Conservation (phyloP, 2,329 filamentous ascomycete species). For the Tolypocladium cylindrosporum region DNA sequence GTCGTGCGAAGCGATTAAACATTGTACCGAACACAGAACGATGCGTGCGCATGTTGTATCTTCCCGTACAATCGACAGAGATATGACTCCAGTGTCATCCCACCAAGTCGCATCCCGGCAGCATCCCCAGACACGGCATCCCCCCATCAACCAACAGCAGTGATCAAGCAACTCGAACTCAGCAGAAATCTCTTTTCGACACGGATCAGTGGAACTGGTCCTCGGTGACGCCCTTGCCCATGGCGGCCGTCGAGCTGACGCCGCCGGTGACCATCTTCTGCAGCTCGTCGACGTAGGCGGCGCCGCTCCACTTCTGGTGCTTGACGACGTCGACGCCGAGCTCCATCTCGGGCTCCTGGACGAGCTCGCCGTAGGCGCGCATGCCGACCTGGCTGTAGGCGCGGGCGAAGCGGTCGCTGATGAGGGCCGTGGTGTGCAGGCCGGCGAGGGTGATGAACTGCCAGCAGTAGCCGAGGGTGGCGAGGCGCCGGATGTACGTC, state of each 20-base stretch:
- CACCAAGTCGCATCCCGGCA: background rate
- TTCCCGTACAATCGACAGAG: background rate
- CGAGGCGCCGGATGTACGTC: slow-evolving; percentile 91
- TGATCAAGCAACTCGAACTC: background rate
- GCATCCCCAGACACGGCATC: background rate
- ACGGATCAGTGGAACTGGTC: slow-evolving; percentile 62
- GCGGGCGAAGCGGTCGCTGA: slow-evolving; percentile 78
- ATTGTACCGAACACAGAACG: background rate
- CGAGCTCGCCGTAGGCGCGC: slow-evolving; percentile 92
- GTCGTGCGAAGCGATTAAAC: background rate
- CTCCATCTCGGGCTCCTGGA: slow-evolving; percentile 96
- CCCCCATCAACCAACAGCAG: background rate
- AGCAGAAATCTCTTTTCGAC: background rate
- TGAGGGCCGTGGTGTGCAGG: slow-evolving; percentile 88
- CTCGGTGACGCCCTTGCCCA: slow-evolving; percentile 97
- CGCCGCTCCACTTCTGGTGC: slow-evolving; percentile 98
- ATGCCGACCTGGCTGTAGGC: slow-evolving; percentile 78
- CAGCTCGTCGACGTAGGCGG: slow-evolving; percentile 88
- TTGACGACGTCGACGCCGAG: slow-evolving; percentile 86
- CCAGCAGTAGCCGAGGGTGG: slow-evolving; percentile 90
- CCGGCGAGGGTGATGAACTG: slow-evolving; percentile 99
- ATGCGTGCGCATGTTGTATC: background rate
- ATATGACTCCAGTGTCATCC: background rate
- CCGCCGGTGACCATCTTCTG: slow-evolving; percentile 96
- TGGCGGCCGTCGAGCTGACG: slow-evolving; percentile 82